Conservation (phyloP, 1,139 yeast genomes). For the Pichia sp. region DNA sequence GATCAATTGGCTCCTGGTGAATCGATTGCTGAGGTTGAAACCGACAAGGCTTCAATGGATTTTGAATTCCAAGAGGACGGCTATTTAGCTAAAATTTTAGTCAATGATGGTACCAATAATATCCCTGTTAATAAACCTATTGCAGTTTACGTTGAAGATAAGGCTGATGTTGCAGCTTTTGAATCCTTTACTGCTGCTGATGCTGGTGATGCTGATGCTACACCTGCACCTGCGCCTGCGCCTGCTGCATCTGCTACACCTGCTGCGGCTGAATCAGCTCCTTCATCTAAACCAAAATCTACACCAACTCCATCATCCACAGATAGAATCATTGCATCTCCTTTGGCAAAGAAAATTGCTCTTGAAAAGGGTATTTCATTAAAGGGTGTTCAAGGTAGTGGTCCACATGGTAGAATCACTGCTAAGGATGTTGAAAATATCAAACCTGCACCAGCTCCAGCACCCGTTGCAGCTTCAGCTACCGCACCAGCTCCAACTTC, state of each 20-base stretch:
- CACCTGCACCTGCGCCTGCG: constrained; percentile 37
- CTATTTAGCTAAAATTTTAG: constrained; percentile 80
- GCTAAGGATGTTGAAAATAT: constrained; percentile 82
- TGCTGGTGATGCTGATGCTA: constrained; percentile 46
- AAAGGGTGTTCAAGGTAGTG: constrained; percentile 81
- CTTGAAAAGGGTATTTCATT: constrained; percentile 86
- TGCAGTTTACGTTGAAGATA: constrained; percentile 92
- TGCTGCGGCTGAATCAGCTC: constrained; percentile 29
- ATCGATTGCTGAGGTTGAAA: constrained; percentile 92
- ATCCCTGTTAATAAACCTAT: constrained; percentile 92
- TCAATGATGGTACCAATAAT: constrained; percentile 83
- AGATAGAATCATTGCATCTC: constrained; percentile 87
- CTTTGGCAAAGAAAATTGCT: constrained; percentile 90
- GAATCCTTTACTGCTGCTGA: constrained; percentile 78
- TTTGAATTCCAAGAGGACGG: constrained; percentile 99
- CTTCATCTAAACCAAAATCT: constrained; percentile 20
- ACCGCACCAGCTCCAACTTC: constrained; percentile 40
- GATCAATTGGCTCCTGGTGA: constrained; percentile 87
- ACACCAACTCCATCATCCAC: constrained; percentile 31
- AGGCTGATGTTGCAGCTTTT: constrained; percentile 79
- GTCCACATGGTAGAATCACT: constrained; percentile 91
- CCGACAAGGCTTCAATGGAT: constrained; percentile 99
- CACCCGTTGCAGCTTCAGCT: constrained; percentile 28
- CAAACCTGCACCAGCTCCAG: constrained; percentile 24
- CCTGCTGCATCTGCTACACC: constrained; percentile 35